Base-by-base conservation (phyloP, 106 monocot genomes). In the Allium sativum region DNA sequence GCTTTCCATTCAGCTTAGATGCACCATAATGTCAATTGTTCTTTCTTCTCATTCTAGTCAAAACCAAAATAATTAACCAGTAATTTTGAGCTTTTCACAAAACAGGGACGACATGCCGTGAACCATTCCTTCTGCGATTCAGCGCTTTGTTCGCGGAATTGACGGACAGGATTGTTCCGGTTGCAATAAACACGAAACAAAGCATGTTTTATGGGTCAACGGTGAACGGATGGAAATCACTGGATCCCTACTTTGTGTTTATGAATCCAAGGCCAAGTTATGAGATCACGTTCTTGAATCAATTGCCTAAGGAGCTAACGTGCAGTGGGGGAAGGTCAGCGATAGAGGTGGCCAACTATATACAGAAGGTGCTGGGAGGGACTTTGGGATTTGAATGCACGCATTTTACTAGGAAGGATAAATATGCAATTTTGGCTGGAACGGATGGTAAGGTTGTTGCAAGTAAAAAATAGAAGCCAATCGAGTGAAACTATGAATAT, bases 221-320 rank as follows among this genome's bases (percentile, higher is more conserved):
- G 31, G 78, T 73, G 15, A 66, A 78, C 40, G 88, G 88, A 8
- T 89, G 80, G 80, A 89, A 89, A 63, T 55, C 70, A 9, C 48
- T 84, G 55, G 88, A 89, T 19, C 81, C 84, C 9, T 76, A 78
- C 56, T 84, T 84, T 78, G 84, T 78, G 77, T 72, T 89, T 52
- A 84, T 84, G 83, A 89, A 89, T 75, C 83, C 88, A 10, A 69
- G 84, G 54, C 88, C 88, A 1, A 66, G 59, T 3, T 89, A 81
- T 72, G 88, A 89, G 78, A 75, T 84, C 45, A 89, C 77, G 0
- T 89, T 89, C 65, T 64, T 84, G 40, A 68, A 75, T 58, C 77
- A 76, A 68, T 64, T 89, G 42, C 88, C 88, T 1, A 53, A 13
- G 64, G 78, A 84, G 58, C 65, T 72, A 8, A 84, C 84, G 0